A percentile compares a stretch with the other conserved stretches of the same genome.
These are phyloP conservation scores for Lachnellula willkommii DNA, from an alignment of 2,329 filamentous ascomycete species.

Conservation along the genomic window DNA sequence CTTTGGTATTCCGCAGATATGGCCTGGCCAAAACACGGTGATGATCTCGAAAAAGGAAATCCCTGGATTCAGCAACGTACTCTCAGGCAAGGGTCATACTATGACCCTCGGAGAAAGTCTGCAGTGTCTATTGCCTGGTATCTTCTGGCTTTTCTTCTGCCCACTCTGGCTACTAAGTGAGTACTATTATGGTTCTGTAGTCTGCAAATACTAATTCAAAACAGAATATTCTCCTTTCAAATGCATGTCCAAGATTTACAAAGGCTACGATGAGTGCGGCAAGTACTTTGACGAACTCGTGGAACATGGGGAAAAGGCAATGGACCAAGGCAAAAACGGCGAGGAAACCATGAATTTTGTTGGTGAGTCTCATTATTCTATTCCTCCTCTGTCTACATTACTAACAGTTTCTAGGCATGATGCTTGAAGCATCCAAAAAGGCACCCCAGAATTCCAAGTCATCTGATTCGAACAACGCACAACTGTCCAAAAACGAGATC, in stretches of 20 bases:
- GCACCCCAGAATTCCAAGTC: background rate
- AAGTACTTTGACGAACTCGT: conserved; percentile 48
- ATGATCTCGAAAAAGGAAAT: conserved; percentile 12
- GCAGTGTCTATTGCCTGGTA: conserved; percentile 40
- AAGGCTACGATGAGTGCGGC: conserved; percentile 42
- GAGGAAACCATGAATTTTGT: conserved; percentile 24
- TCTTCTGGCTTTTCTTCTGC: conserved; percentile 43
- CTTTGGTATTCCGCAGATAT: conserved; percentile 37
- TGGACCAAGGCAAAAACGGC: conserved; percentile 19
- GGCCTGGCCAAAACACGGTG: conserved; percentile 38
- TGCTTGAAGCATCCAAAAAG: conserved; percentile 21
- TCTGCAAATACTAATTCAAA: background rate
- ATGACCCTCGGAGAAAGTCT: conserved; percentile 48
- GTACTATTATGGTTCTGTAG: conserved; percentile 10
- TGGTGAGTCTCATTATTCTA: conserved; percentile 5
- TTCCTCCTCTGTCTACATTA: background rate
- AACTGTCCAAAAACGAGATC: conserved; percentile 26
- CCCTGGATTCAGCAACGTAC: conserved; percentile 15
- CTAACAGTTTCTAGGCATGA: conserved; percentile 13
- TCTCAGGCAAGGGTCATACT: conserved; percentile 32
- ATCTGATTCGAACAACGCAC: conserved; percentile 1
- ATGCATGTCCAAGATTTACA: conserved; percentile 35
- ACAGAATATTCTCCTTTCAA: conserved; percentile 35
- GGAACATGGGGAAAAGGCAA: conserved; percentile 27
- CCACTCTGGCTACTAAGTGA: conserved; percentile 40